Evolutionary conservation across 2,329 filamentous ascomycete genomes (phyloP).

Genomic region (Mariannaea sp.): DNA sequence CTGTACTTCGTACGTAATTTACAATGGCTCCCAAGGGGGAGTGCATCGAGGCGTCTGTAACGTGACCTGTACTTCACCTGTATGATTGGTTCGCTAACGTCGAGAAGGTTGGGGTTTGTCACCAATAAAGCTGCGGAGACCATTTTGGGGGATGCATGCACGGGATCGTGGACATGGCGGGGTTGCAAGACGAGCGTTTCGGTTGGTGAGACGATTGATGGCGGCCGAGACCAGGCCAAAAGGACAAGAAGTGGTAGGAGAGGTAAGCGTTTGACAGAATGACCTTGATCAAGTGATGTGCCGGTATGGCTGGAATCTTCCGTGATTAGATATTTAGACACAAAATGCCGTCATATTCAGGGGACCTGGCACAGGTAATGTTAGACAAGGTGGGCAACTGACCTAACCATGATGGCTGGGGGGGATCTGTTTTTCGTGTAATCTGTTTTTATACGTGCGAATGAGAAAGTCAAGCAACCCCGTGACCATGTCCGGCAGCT

Average conservation of each 20-base stretch:
- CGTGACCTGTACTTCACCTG: slow-evolving; percentile 7
- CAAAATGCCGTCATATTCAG: background rate
- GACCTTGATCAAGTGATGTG: slow-evolving; percentile 17
- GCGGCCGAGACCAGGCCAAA: slow-evolving; percentile 12
- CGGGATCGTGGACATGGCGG: slow-evolving; percentile 15
- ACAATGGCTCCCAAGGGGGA: background rate
- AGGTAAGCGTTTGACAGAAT: slow-evolving; percentile 4
- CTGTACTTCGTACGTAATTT: slow-evolving; percentile 21
- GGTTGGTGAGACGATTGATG: slow-evolving; percentile 3
- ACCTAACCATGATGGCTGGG: background rate
- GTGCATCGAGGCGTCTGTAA: slow-evolving; percentile 13
- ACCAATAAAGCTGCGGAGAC: background rate
- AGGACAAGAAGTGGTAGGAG: slow-evolving; percentile 1
- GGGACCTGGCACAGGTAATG: background rate
- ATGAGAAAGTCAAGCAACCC: background rate
- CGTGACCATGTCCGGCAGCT: slow-evolving; percentile 1
- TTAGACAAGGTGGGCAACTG: slow-evolving; percentile 4
- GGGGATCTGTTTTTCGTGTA: background rate
- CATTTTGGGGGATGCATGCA: slow-evolving; percentile 11
- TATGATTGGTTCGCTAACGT: slow-evolving; percentile 14
- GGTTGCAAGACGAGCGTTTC: background rate
- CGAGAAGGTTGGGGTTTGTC: background rate
- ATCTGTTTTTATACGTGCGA: too few species aligned
- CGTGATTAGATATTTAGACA: background rate
- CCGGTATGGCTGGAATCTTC: slow-evolving; percentile 4